Percentiles rank a stretch among this genome's conserved stretches.
These are phyloP conservation scores for Capronia epimyces DNA, from an alignment of 2,329 filamentous ascomycete genomes.

Conservation along the genomic window DNA sequence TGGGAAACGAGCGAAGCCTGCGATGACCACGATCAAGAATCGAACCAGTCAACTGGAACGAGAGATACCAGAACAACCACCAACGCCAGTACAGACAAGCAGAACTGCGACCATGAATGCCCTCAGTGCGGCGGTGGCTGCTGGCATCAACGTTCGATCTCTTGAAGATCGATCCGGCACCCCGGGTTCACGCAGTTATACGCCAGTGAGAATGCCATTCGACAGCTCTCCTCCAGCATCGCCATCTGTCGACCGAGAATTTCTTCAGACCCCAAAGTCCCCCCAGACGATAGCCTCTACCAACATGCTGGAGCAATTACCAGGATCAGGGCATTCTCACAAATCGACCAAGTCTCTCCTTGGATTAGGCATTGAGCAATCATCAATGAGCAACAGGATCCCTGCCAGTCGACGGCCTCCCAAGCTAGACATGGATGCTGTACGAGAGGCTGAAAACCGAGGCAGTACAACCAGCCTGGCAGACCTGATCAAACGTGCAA, in stretches of 20 bases:
- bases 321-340: slow-evolving; percentile 15
- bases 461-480: slow-evolving; percentile 88
- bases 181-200: slow-evolving; percentile 18
- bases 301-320: slow-evolving; percentile 10
- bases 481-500: slow-evolving; percentile 84
- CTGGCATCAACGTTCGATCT: slow-evolving; percentile 13
- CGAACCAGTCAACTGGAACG: slow-evolving; percentile 28
- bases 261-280: slow-evolving; percentile 19
- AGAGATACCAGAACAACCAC: slow-evolving; percentile 17
- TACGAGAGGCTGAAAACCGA: slow-evolving; percentile 72
- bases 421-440: slow-evolving; percentile 72
- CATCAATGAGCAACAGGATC: slow-evolving; percentile 37
- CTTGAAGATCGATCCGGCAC: slow-evolving; percentile 4
- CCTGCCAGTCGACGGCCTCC: slow-evolving; percentile 53
- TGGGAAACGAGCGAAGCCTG: slow-evolving; percentile 39
- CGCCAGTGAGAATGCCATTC: slow-evolving; percentile 23
- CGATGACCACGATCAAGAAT: slow-evolving; percentile 38
- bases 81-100: slow-evolving; percentile 7
- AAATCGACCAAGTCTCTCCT: slow-evolving; percentile 24
- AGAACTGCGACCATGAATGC: slow-evolving; percentile 23
- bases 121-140: slow-evolving; percentile 24
- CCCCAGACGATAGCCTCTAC: slow-evolving; percentile 15
- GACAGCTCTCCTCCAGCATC: slow-evolving; percentile 21
- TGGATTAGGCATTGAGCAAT: slow-evolving; percentile 21
- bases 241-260: slow-evolving; percentile 21